Percentiles rank a stretch among this genome's conserved stretches.
Conservation (phyloP, 257 asterid genomes). For the Parsonsia alboflavescens region DNA sequence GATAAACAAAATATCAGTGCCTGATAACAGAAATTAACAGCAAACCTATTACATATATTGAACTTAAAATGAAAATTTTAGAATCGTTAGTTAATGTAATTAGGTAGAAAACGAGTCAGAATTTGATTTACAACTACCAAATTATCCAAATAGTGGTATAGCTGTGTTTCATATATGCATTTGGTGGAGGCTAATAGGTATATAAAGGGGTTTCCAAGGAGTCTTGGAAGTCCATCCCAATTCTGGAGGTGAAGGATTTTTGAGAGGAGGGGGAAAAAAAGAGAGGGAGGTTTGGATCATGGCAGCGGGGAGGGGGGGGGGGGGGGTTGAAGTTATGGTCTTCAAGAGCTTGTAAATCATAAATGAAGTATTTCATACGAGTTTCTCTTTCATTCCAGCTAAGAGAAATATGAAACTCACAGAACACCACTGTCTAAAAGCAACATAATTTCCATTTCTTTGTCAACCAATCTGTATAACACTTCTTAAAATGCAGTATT, state of each 20-base stretch:
- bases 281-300: too few relatives aligned
- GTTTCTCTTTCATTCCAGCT: neutral
- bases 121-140: neutral
- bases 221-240: too few relatives aligned
- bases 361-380: neutral
- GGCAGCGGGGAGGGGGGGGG: too few relatives aligned
- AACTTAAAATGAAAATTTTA: neutral
- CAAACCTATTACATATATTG: neutral
- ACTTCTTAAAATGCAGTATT: neutral
- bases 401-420: neutral
- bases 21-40: neutral
- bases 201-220: neutral
- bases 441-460: constrained; percentile 1
- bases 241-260: too few relatives aligned
- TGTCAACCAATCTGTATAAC: neutral
- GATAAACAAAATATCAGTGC: constrained; percentile 21
- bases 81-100: neutral
- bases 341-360: neutral
- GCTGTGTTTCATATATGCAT: neutral
- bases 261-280: too few relatives aligned
- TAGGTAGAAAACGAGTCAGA: neutral
- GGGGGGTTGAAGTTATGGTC: neutral
- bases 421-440: neutral
- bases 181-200: neutral
- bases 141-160: neutral